Evolutionary conservation across 2,329 filamentous ascomycete genomes (phyloP).

Genomic region (Penicillium corylophilum): DNA sequence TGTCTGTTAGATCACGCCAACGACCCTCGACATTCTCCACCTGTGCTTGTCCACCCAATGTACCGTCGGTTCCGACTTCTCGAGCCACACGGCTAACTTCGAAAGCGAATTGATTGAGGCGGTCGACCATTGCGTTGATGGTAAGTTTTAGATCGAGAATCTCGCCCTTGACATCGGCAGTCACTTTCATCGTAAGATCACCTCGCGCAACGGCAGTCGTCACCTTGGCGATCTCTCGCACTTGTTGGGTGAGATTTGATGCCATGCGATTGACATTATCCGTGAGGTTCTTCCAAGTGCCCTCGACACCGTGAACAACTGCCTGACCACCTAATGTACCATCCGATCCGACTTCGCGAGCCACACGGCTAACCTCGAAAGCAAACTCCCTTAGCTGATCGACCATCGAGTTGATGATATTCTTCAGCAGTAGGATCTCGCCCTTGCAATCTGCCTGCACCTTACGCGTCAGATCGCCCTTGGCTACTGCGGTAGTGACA

Average conservation of each 20-base stretch:
- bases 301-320: slow-evolving; percentile 88
- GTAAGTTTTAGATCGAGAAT: slow-evolving; percentile 91
- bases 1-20: slow-evolving; percentile 63
- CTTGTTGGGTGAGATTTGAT: slow-evolving; percentile 92
- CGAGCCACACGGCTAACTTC: slow-evolving; percentile 62
- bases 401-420: slow-evolving; percentile 97
- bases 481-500: slow-evolving; percentile 66
- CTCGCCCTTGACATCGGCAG: slow-evolving; percentile 84
- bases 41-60: slow-evolving; percentile 58
- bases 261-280: slow-evolving; percentile 96
- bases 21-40: slow-evolving; percentile 62
- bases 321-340: slow-evolving; percentile 88
- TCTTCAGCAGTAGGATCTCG: slow-evolving; percentile 88
- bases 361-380: slow-evolving; percentile 89
- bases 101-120: slow-evolving; percentile 59
- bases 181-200: slow-evolving; percentile 89
- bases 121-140: slow-evolving; percentile 64
- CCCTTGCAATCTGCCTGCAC: slow-evolving; percentile 86
- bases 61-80: slow-evolving; percentile 61
- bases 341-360: slow-evolving; percentile 90
- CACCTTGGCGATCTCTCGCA: slow-evolving; percentile 91
- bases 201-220: slow-evolving; percentile 90
- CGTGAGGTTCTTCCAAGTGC: slow-evolving; percentile 91
- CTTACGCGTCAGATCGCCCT: slow-evolving; percentile 89
- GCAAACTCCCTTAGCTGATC: slow-evolving; percentile 94